Evolutionary conservation across 345 rosid genomes (phyloP), one percentile per base, ranked within the genome.

Genomic region (Rubroshorea leprosula): DNA sequence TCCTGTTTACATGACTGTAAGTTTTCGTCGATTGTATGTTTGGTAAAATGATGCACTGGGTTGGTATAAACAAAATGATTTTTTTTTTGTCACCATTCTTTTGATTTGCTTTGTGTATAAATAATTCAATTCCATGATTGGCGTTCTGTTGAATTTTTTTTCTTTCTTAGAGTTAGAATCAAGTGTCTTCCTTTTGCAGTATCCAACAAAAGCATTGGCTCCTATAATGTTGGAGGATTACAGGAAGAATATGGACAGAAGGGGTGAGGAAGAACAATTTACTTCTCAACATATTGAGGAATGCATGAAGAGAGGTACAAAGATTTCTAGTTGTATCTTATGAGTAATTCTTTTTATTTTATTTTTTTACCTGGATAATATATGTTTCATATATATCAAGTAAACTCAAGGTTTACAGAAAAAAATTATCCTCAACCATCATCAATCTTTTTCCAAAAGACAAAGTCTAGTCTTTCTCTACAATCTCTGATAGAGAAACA

Each of bases 161-260:
- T n/a, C n/a, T n/a, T n/a, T n/a, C n/a, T n/a, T n/a, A n/a, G n/a
- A n/a, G n/a, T n/a, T n/a, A n/a, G n/a, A n/a, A n/a, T n/a, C 19
- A 23, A 8, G 7, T 60, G 54, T 68, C 18, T 66, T 55, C 63
- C 66, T 77, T 62, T 15, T 43, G 53, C 65, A 88, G 98, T 87
- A 87, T 68, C 97, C 99, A 3, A 89, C 99, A 11, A 93, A 87
- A 72, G 99, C 97, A 21, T 75, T 93, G 80, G 77, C 95, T 62
- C 95, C 97, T 2, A 61, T 93, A 51, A 87, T 93, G 97, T 73
- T 89, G 77, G 92, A 93, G 82, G 97, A 93, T 57, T 89, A 82
- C 66, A 71, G 97, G 47, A 85, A 84, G 69, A 80, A 87, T 48
- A 79, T 89, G 49, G 97, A 89, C 50, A 72, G 96, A 62, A 87